These are phyloP conservation scores for Paratinospora sagittata DNA, from an alignment of 164 flowering plant genomes.

Conservation along the genomic window DNA sequence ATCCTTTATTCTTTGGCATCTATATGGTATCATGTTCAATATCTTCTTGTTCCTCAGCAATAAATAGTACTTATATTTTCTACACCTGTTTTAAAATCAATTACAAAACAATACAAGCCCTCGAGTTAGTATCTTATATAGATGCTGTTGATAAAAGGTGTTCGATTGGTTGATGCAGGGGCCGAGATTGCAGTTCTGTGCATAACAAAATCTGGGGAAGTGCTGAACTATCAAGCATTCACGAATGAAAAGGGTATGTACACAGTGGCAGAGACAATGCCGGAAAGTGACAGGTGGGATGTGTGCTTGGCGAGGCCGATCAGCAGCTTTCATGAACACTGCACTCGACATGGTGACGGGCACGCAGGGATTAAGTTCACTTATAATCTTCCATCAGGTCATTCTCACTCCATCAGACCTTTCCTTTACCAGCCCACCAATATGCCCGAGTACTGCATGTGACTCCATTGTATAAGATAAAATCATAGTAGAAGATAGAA, in stretches of 20 bases:
- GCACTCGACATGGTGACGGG: constrained; percentile 47
- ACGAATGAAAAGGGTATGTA: constrained; percentile 75
- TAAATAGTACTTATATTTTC: not conserved
- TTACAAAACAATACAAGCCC: not conserved
- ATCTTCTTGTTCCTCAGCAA: too few relatives aligned
- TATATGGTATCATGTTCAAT: too few relatives aligned
- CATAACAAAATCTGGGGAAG: constrained; percentile 91
- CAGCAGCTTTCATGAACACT: constrained; percentile 78
- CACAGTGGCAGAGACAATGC: constrained; percentile 96
- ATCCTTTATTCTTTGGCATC: not conserved
- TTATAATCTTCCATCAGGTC: constrained; percentile 76
- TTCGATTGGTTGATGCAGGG: constrained; percentile 43
- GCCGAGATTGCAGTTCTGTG: constrained; percentile 98
- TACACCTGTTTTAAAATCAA: not conserved
- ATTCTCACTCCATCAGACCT: constrained; percentile 60
- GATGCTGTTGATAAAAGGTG: not conserved
- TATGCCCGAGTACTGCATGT: constrained; percentile 64
- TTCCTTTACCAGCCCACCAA: constrained; percentile 64
- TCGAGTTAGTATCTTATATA: too few relatives aligned
- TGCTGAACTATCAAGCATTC: constrained; percentile 91
- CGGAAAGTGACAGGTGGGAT: constrained; percentile 91
- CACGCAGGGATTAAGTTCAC: constrained; percentile 70
- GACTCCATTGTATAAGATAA: constrained; percentile 6
- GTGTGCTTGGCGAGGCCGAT: constrained; percentile 89
- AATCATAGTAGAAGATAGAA: not conserved